Conservation (phyloP, 2,329 filamentous ascomycete genomes). For the Pseudogymnoascus sp. region DNA sequence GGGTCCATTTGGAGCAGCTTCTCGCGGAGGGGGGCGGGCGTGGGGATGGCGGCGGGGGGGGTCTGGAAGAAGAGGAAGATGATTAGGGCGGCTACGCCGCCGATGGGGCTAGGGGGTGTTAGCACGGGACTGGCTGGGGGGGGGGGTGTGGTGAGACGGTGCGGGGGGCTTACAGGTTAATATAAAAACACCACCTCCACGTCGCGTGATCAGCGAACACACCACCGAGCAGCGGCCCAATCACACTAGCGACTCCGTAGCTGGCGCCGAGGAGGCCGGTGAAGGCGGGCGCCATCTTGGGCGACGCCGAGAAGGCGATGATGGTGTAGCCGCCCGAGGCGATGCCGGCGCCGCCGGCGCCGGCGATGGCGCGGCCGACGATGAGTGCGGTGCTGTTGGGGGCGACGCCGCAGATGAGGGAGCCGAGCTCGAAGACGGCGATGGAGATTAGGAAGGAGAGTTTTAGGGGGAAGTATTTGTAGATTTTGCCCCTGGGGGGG, state of each 20-base stretch:
- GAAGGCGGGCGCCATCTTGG: constrained; percentile 17
- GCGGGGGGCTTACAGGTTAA: too few relatives aligned
- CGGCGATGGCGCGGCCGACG: constrained; percentile 24
- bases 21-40: constrained; percentile 28
- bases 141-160: too few relatives aligned
- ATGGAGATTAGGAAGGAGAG: constrained; percentile 16
- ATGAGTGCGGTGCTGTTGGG: constrained; percentile 22
- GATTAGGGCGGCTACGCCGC: constrained; percentile 27
- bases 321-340: constrained; percentile 34
- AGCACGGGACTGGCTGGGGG: too few relatives aligned
- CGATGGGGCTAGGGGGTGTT: constrained; percentile 31
- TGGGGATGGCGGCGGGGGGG: constrained; percentile 29
- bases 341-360: constrained; percentile 17
- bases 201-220: constrained; percentile 28
- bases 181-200: constrained; percentile 31
- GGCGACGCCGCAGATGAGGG: constrained; percentile 21
- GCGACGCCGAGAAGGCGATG: constrained; percentile 28
- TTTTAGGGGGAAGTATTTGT: constrained; percentile 21
- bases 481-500: constrained; percentile 14
- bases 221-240: constrained; percentile 27
- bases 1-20: constrained; percentile 40
- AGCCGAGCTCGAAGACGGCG: constrained; percentile 25
- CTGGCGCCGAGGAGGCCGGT: constrained; percentile 23
- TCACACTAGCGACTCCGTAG: constrained; percentile 16
- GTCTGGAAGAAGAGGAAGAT: constrained; percentile 33